Evolutionary conservation across 805 yeast species (phyloP).

Genomic region (Kuraishia floccosa): DNA sequence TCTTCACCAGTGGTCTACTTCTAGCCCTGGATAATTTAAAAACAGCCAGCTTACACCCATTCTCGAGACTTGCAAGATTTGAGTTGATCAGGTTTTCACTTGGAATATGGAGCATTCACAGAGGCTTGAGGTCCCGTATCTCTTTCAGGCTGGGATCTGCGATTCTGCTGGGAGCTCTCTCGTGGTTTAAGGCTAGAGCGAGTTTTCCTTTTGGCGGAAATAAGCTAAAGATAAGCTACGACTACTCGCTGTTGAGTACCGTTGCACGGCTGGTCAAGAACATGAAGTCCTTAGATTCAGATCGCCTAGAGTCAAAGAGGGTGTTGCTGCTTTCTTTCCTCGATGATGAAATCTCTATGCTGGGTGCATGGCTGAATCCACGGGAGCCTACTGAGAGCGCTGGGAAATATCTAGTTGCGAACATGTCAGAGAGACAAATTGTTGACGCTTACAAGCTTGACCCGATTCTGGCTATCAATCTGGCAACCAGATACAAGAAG

Average conservation of each 20-base stretch:
- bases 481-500: slow-evolving; percentile 46
- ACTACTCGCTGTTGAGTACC: slow-evolving; percentile 44
- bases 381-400: slow-evolving; percentile 28
- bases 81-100: slow-evolving; percentile 62
- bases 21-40: slow-evolving; percentile 40
- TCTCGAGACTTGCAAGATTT: slow-evolving; percentile 63
- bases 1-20: slow-evolving; percentile 52
- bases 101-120: slow-evolving; percentile 49
- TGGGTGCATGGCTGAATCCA: slow-evolving; percentile 72
- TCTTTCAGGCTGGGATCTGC: slow-evolving; percentile 31
- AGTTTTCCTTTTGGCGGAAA: slow-evolving; percentile 83
- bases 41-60: slow-evolving; percentile 72
- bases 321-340: slow-evolving; percentile 50
- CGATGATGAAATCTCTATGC: slow-evolving; percentile 61
- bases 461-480: slow-evolving; percentile 63
- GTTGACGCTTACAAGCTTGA: slow-evolving; percentile 49
- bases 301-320: slow-evolving; percentile 33
- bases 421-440: slow-evolving; percentile 30
- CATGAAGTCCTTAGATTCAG: slow-evolving; percentile 10
- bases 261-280: slow-evolving; percentile 24
- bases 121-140: slow-evolving; percentile 33
- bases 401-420: slow-evolving; percentile 22
- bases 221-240: slow-evolving; percentile 57
- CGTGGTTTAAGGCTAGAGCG: slow-evolving; percentile 63
- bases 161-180: slow-evolving; percentile 54